Conservation (phyloP, 768 basidiomycete genomes). For the Mycena alexandri region DNA sequence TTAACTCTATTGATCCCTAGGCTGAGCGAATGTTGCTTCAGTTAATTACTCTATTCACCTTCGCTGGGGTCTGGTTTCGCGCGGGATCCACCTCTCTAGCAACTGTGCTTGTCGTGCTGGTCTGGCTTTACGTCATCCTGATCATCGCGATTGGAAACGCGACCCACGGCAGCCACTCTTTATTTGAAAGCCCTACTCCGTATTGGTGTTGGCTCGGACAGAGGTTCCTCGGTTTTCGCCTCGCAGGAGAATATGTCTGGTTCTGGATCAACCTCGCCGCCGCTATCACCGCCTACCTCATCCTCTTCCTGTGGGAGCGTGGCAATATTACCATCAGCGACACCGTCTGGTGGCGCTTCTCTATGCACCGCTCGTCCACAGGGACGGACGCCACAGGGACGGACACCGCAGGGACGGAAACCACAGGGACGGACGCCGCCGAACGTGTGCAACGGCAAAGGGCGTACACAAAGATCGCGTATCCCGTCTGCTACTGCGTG, state of each 20-base stretch:
- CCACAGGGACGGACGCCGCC: conserved; percentile 25
- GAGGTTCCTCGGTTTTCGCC: conserved; percentile 45
- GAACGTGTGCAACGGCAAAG: conserved; percentile 27
- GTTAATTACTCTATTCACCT: conserved; percentile 58
- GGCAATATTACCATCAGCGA: conserved; percentile 50
- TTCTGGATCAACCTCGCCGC: conserved; percentile 55
- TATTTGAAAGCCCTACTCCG: conserved; percentile 52
- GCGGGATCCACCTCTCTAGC: conserved; percentile 45
- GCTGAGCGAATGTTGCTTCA: conserved; percentile 28
- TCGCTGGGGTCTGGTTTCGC: conserved; percentile 54
- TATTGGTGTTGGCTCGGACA: conserved; percentile 62
- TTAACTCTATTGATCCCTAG: not conserved
- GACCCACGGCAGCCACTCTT: conserved; percentile 27
- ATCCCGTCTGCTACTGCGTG: conserved; percentile 52
- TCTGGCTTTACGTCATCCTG: conserved; percentile 53
- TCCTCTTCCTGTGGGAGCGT: conserved; percentile 52
- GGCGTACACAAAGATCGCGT: conserved; percentile 49
- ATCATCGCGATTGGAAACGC: conserved; percentile 48
- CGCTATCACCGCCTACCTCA: conserved; percentile 50
- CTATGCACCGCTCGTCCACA: conserved; percentile 34
- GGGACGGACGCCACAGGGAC: conserved; percentile 29
- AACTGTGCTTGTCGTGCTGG: conserved; percentile 41
- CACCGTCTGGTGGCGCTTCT: conserved; percentile 51
- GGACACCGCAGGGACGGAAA: conserved; percentile 29
- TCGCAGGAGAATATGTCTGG: conserved; percentile 61